Evolutionary conservation across 2,329 filamentous ascomycete genomes (phyloP).

Genomic region (Macrophomina tecta): DNA sequence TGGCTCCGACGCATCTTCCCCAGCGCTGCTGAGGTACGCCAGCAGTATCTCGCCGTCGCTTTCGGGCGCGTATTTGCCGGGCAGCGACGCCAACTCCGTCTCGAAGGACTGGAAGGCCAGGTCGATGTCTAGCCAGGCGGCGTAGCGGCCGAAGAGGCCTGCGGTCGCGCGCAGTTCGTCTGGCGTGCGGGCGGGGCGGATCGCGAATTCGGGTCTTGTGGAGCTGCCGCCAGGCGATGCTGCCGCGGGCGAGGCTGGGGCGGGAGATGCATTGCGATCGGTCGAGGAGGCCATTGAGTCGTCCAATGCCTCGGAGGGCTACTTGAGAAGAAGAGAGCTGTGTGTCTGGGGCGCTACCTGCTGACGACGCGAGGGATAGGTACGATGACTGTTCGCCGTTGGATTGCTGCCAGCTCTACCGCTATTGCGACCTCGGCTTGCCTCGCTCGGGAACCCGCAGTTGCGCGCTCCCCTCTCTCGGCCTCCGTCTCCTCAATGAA

Average conservation of each 20-base stretch:
- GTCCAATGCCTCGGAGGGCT: not conserved
- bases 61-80: constrained; percentile 59
- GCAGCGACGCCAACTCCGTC: constrained; percentile 58
- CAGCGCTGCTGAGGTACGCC: constrained; percentile 39
- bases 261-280: not conserved
- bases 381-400: not conserved
- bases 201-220: constrained; percentile 32
- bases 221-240: constrained; percentile 1
- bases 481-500: not conserved
- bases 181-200: constrained; percentile 48
- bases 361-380: not conserved
- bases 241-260: not conserved
- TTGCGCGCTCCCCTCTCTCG: not conserved
- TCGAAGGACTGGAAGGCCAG: constrained; percentile 64
- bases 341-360: not conserved
- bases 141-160: constrained; percentile 48
- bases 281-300: not conserved
- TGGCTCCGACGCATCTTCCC: not conserved
- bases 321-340: no score
- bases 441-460: not conserved
- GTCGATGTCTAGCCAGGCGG: constrained; percentile 56
- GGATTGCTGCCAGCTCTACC: not conserved
- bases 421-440: not conserved
- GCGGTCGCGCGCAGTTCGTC: constrained; percentile 48
- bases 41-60: constrained; percentile 58